Evolutionary conservation across 2,329 filamentous ascomycete species (phyloP).

Genomic region (Clarireedia hainanense): DNA sequence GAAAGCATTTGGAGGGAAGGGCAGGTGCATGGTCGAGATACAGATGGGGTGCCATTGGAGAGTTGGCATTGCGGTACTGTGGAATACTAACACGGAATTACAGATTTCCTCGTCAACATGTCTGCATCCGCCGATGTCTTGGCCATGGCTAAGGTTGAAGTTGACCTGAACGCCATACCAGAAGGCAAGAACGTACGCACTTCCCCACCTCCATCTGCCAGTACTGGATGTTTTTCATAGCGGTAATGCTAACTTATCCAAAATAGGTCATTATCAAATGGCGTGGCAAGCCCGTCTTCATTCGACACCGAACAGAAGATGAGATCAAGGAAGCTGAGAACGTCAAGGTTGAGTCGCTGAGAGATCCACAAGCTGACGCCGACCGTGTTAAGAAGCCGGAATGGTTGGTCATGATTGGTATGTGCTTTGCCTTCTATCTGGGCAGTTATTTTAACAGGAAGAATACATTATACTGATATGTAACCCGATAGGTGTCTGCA

Average conservation of each 20-base stretch:
- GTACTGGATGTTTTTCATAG: background rate
- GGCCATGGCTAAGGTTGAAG: slow-evolving; percentile 99
- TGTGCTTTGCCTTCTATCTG: slow-evolving; percentile 8
- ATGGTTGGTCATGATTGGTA: slow-evolving; percentile 98
- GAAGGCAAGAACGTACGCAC: slow-evolving; percentile 97
- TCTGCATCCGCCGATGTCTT: slow-evolving; percentile 96
- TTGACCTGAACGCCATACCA: slow-evolving; percentile 84
- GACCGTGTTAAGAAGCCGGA: slow-evolving; percentile 97
- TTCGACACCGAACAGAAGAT: slow-evolving; percentile 88
- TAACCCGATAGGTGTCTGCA: slow-evolving; percentile 75
- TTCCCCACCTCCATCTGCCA: background rate
- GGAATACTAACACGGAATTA: slow-evolving; percentile 8
- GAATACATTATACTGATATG: slow-evolving; percentile 20
- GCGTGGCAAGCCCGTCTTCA: slow-evolving; percentile 99
- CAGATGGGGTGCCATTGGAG: slow-evolving; percentile 10
- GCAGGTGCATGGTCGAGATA: background rate
- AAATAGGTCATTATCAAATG: slow-evolving; percentile 94
- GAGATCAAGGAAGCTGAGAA: slow-evolving; percentile 95
- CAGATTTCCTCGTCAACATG: slow-evolving; percentile 99
- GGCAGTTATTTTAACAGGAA: too few species aligned
- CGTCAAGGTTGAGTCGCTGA: slow-evolving; percentile 71
- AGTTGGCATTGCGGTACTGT: slow-evolving; percentile 7
- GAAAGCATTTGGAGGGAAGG: background rate
- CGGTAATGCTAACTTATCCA: background rate
- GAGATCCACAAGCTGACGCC: slow-evolving; percentile 84